Evolutionary conservation across 495 filamentous ascomycete species (phyloP).

Genomic region (Xylaria flabelliformis): DNA sequence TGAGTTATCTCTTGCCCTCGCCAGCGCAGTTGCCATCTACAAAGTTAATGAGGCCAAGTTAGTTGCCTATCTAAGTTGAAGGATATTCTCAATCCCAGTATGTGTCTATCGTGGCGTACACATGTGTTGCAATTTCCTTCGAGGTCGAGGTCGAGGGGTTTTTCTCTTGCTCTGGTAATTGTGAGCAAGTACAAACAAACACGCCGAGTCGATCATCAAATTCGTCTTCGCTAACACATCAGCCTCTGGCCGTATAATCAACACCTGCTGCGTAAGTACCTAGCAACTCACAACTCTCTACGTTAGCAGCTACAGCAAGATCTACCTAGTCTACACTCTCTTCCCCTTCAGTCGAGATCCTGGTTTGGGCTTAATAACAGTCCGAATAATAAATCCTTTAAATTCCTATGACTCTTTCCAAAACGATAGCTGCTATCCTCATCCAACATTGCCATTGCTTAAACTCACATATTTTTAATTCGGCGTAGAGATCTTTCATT

Average conservation of each 20-base stretch:
- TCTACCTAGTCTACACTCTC: background rate
- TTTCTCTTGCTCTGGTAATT: background rate
- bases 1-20: background rate
- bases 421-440: background rate
- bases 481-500: too few relatives aligned
- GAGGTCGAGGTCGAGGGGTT: background rate
- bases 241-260: background rate
- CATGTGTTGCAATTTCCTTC: background rate
- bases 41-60: background rate
- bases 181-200: background rate
- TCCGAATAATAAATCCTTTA: too few relatives aligned
- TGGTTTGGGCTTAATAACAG: too few relatives aligned
- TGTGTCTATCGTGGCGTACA: background rate
- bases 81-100: background rate
- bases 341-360: background rate
- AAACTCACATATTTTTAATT: too few relatives aligned
- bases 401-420: background rate
- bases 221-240: too few relatives aligned
- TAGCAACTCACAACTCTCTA: background rate
- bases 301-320: background rate
- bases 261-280: background rate
- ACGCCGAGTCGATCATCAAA: background rate
- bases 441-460: background rate
- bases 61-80: background rate
- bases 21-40: background rate